phyloP scores from a whole-genome alignment of 75 land plant genomes.

The Chamaecyparis obtusa region DNA sequence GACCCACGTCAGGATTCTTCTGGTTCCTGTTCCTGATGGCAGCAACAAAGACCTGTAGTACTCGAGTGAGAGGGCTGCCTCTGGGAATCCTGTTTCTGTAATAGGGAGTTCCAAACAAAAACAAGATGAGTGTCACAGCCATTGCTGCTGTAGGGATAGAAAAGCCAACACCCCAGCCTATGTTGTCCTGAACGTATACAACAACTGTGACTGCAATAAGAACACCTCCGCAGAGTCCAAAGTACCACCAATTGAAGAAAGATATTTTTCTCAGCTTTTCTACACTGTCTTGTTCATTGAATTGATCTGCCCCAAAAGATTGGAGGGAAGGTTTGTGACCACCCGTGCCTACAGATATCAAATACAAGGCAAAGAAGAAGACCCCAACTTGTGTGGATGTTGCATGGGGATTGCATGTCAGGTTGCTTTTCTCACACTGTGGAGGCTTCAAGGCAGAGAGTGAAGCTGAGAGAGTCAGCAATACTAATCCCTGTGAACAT shows the following conservation, averaged over 20 bases:
- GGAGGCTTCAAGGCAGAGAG: slow-evolving; percentile 55
- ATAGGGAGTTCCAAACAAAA: slow-evolving; percentile 47
- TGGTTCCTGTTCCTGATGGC: slow-evolving; percentile 51
- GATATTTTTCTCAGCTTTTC: slow-evolving; percentile 57
- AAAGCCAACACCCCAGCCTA: slow-evolving; percentile 53
- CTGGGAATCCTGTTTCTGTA: slow-evolving; percentile 43
- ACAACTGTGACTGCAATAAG: slow-evolving; percentile 57
- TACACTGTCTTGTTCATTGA: slow-evolving; percentile 41
- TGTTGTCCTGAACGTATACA: slow-evolving; percentile 64
- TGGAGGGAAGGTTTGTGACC: slow-evolving; percentile 48
- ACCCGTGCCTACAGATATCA: slow-evolving; percentile 41
- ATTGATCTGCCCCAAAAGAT: slow-evolving; percentile 72
- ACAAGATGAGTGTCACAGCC: slow-evolving; percentile 27
- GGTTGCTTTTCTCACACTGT: slow-evolving; percentile 17
- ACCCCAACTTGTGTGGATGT: slow-evolving; percentile 39
- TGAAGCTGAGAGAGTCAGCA: slow-evolving; percentile 49
- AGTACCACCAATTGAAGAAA: slow-evolving; percentile 79
- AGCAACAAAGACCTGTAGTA: slow-evolving; percentile 65
- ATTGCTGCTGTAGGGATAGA: slow-evolving; percentile 39
- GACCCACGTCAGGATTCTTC: slow-evolving; percentile 14
- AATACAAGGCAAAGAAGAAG: slow-evolving; percentile 66
- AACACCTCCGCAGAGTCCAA: slow-evolving; percentile 41
- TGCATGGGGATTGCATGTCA: slow-evolving; percentile 23
- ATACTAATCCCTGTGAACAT: slow-evolving; percentile 47
- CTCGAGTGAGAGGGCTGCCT: slow-evolving; percentile 76